A percentile compares a stretch with the other conserved stretches of the same genome.
Conservation (phyloP, 2,329 filamentous ascomycete species). For the Fusarium globosum region DNA sequence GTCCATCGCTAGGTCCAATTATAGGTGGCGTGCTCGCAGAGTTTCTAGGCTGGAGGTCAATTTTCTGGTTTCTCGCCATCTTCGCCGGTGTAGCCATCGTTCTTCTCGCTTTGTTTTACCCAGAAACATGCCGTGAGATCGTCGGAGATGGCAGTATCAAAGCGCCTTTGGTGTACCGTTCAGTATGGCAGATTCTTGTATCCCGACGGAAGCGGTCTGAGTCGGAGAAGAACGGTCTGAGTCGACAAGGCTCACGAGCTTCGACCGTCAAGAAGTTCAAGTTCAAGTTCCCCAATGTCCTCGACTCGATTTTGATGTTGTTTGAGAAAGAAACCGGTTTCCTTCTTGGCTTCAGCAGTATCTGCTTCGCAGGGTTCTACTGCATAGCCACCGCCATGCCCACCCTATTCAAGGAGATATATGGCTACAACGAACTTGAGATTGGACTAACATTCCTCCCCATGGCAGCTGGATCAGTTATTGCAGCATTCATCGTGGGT, state of each 20-base stretch:
- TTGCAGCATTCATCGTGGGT: slow-evolving; percentile 60
- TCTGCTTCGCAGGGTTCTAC: slow-evolving; percentile 64
- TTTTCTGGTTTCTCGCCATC: slow-evolving; percentile 73
- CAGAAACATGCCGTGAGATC: slow-evolving; percentile 61
- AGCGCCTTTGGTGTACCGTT: slow-evolving; percentile 53
- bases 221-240: slow-evolving; percentile 10
- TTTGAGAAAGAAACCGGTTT: slow-evolving; percentile 57
- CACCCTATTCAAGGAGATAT: slow-evolving; percentile 59
- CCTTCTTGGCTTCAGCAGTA: slow-evolving; percentile 56
- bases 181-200: slow-evolving; percentile 48
- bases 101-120: slow-evolving; percentile 61
- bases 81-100: slow-evolving; percentile 54
- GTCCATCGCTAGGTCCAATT: slow-evolving; percentile 63
- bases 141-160: slow-evolving; percentile 65
- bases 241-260: slow-evolving; percentile 21
- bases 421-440: slow-evolving; percentile 67
- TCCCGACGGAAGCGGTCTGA: slow-evolving; percentile 25
- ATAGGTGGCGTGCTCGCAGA: slow-evolving; percentile 68
- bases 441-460: slow-evolving; percentile 67
- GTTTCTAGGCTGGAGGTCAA: slow-evolving; percentile 67
- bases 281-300: slow-evolving; percentile 55
- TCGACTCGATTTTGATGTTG: slow-evolving; percentile 55
- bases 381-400: slow-evolving; percentile 60
- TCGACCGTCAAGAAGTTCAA: slow-evolving; percentile 45
- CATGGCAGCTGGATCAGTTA: slow-evolving; percentile 60